These are phyloP conservation scores for Chenopodium quinoa DNA, from an alignment of 148 eudicot species.

Conservation along the genomic window DNA sequence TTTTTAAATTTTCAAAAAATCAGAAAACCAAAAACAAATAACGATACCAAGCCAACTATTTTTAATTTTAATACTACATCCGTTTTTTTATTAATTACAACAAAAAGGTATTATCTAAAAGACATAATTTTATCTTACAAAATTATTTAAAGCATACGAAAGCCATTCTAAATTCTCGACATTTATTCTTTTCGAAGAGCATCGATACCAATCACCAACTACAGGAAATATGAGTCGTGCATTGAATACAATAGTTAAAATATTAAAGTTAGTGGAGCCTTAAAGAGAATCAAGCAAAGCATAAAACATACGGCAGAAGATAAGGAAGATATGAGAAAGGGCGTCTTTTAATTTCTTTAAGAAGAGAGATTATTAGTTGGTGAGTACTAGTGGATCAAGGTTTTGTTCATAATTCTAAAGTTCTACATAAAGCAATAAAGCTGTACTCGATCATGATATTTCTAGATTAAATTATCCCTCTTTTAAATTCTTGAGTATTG, in stretches of 20 bases:
- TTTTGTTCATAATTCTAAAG: background rate
- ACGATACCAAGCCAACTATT: too few species aligned
- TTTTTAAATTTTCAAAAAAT: too few species aligned
- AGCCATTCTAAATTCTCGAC: constrained; percentile 3
- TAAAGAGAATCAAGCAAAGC: constrained; percentile 28
- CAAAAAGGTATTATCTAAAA: too few species aligned
- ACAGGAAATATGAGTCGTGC: background rate
- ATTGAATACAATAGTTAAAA: background rate
- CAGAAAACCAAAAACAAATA: too few species aligned
- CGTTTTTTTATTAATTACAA: too few species aligned
- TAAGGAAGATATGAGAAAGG: constrained; percentile 12
- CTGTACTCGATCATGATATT: background rate
- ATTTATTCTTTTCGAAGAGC: constrained; percentile 5
- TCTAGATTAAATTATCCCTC: too few species aligned
- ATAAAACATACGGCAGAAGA: constrained; percentile 13
- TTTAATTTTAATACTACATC: too few species aligned
- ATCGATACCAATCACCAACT: background rate
- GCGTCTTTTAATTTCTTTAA: constrained; percentile 15
- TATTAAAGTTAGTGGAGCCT: constrained; percentile 15
- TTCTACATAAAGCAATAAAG: background rate
- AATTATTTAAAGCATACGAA: background rate
- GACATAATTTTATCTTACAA: too few species aligned
- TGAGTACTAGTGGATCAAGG: background rate
- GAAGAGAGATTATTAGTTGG: background rate
- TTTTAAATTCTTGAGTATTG: too few species aligned